phyloP scores from a whole-genome alignment of 352 stramenopile genomes.

The Phytopythium montanum region DNA sequence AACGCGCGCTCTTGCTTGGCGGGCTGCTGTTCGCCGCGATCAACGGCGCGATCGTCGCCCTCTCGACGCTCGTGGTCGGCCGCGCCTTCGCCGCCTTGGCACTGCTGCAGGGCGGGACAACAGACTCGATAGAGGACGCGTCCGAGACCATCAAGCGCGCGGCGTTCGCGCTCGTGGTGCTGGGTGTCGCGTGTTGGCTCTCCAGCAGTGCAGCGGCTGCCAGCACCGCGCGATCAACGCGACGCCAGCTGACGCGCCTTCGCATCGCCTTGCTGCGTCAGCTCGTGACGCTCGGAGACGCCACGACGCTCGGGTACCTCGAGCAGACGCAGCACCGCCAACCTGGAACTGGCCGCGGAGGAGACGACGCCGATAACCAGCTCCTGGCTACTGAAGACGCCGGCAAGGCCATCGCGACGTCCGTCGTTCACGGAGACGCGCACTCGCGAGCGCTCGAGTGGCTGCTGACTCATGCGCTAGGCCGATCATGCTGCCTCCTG shows the following conservation, averaged over 20 bases:
- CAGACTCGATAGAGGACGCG: neutral
- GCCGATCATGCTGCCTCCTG: constrained; percentile 10
- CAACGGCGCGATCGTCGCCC: neutral
- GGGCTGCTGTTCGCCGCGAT: neutral
- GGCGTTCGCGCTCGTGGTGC: neutral
- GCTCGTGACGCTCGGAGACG: constrained; percentile 4
- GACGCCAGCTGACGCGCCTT: constrained; percentile 1
- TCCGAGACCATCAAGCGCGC: neutral
- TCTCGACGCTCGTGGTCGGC: constrained; percentile 1
- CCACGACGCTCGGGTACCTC: constrained; percentile 7
- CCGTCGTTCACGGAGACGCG: constrained; percentile 6
- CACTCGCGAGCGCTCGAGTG: constrained; percentile 16
- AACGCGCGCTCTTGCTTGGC: neutral
- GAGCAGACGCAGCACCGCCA: constrained; percentile 17
- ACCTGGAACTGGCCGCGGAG: neutral
- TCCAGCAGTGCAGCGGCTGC: neutral
- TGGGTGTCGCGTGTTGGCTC: constrained; percentile 3
- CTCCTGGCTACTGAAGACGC: constrained; percentile 2
- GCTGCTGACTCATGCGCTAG: constrained; percentile 16
- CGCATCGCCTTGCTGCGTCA: constrained; percentile 2
- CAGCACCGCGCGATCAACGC: constrained; percentile 2
- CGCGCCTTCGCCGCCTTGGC: neutral
- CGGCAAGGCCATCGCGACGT: constrained; percentile 8
- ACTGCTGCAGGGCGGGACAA: neutral
- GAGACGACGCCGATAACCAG: neutral